These are phyloP conservation scores for Alternaria infectoria DNA, from an alignment of 2,329 filamentous ascomycete genomes.

Conservation along the genomic window DNA sequence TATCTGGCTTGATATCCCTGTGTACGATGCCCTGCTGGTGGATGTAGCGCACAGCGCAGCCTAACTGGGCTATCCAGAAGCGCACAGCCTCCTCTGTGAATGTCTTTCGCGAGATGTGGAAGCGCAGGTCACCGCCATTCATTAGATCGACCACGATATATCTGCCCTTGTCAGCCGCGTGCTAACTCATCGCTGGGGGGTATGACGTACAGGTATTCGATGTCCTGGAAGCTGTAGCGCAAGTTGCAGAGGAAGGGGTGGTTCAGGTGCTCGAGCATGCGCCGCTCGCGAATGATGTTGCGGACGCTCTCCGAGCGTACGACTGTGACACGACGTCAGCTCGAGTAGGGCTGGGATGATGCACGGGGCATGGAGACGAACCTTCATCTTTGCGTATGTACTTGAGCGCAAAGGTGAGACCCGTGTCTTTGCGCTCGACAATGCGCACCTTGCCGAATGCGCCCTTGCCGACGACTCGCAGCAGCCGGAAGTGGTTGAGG, in stretches of 20 bases:
- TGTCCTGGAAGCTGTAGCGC: conserved; percentile 98
- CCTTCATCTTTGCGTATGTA: conserved; percentile 99
- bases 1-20: conserved; percentile 52
- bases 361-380: conserved; percentile 52
- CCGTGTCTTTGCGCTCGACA: conserved; percentile 95
- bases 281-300: conserved; percentile 95
- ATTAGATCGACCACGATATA: conserved; percentile 97
- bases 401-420: conserved; percentile 92
- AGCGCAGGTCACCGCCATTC: conserved; percentile 95
- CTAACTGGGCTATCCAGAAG: conserved; percentile 96
- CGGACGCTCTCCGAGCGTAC: conserved; percentile 96
- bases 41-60: conserved; percentile 75
- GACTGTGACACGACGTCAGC: conserved; percentile 63
- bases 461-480: conserved; percentile 95
- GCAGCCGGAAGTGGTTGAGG: conserved; percentile 93
- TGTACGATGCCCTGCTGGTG: conserved; percentile 53
- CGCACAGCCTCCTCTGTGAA: conserved; percentile 97
- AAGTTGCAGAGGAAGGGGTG: conserved; percentile 98
- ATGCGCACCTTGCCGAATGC: conserved; percentile 99
- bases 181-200: no score
- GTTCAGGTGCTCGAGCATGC: conserved; percentile 98
- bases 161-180: conserved; percentile 50
- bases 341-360: conserved; percentile 7
- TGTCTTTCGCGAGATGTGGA: conserved; percentile 96
- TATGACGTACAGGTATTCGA: conserved; percentile 89